phyloP scores from a whole-genome alignment of 1,139 yeast genomes.

The Meyerozyma elateridarum region DNA sequence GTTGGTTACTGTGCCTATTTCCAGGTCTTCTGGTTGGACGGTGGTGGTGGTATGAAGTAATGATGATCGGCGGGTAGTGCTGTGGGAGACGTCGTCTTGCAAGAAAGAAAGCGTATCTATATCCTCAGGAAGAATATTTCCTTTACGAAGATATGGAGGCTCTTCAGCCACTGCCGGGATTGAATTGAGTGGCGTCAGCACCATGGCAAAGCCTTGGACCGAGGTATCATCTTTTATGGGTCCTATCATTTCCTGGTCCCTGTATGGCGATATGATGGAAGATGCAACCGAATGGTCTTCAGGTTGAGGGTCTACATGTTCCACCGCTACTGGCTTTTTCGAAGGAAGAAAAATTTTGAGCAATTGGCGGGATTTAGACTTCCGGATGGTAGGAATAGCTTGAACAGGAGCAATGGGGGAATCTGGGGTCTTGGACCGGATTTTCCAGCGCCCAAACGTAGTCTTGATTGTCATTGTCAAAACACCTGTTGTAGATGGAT shows the following conservation, averaged over 20 bases:
- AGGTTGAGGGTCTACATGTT: too few relatives aligned
- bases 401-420: too few relatives aligned
- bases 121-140: not conserved
- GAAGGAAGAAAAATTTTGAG: too few relatives aligned
- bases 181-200: not conserved
- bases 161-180: too few relatives aligned
- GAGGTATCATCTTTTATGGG: not conserved
- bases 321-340: too few relatives aligned
- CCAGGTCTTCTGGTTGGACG: conserved; percentile 6
- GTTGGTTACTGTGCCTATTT: conserved; percentile 17
- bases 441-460: conserved; percentile 1
- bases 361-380: not conserved
- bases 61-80: conserved; percentile 4
- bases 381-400: not conserved
- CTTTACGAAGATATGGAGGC: not conserved
- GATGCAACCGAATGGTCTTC: too few relatives aligned
- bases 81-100: conserved; percentile 3
- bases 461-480: not conserved
- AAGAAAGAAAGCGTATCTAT: conserved; percentile 2
- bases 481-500: not conserved
- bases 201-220: not conserved
- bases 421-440: too few relatives aligned
- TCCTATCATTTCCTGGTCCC: too few relatives aligned
- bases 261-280: conserved; percentile 1
- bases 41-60: not conserved